Evolutionary conservation across 2,329 filamentous ascomycete species (phyloP).

Genomic region (Balansia obtecta): DNA sequence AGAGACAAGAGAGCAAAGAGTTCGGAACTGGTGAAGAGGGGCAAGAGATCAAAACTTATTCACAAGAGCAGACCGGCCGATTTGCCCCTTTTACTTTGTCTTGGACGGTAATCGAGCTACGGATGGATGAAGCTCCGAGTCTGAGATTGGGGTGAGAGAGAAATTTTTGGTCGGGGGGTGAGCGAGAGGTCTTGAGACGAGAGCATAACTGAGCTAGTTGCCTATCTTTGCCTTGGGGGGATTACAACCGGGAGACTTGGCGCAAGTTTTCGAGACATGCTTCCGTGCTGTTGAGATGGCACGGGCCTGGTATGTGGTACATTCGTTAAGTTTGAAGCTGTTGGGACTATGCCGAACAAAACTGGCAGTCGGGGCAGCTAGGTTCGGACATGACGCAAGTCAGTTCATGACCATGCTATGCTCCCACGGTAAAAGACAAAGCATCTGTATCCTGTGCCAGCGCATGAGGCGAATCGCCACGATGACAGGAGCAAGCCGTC

Average conservation of each 20-base stretch:
- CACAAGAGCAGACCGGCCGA: neutral
- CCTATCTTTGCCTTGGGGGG: neutral
- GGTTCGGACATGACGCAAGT: neutral
- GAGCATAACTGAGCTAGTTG: neutral
- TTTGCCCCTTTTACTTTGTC: neutral
- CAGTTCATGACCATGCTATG: neutral
- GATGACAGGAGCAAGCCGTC: neutral
- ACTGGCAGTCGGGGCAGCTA: neutral
- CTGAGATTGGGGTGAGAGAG: neutral
- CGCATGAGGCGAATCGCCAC: neutral
- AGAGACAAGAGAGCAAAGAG: neutral
- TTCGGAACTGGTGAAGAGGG: neutral
- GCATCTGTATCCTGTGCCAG: too few species aligned
- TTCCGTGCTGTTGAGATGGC: neutral
- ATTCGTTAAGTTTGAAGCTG: neutral
- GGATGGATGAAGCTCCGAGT: conserved; percentile 1
- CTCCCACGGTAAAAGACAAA: too few species aligned
- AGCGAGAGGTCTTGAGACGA: neutral
- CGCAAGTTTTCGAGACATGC: neutral
- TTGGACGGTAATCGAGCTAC: neutral
- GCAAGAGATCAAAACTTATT: conserved; percentile 1
- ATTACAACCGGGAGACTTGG: neutral
- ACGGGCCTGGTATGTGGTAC: neutral
- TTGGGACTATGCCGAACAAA: neutral
- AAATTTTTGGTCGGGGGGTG: neutral